Conservation (phyloP, 768 basidiomycete genomes). For the Tricholoma saponaceum region DNA sequence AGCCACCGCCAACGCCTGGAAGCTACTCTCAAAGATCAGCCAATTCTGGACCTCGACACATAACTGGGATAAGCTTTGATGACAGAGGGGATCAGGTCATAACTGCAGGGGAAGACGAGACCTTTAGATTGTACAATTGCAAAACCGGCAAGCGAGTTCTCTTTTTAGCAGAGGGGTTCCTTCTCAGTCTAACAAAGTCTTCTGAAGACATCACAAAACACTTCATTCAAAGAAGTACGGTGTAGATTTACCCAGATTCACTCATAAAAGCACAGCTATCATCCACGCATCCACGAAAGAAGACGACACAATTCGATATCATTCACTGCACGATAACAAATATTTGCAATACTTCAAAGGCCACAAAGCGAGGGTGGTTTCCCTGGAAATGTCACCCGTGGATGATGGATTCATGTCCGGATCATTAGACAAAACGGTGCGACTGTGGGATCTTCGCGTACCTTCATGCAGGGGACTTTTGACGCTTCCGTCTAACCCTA, state of each 20-base stretch:
- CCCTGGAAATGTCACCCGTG: conserved; percentile 86
- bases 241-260: conserved; percentile 90
- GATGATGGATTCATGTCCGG: conserved; percentile 97
- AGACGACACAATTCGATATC: conserved; percentile 92
- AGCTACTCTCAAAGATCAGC: conserved; percentile 31
- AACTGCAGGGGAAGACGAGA: conserved; percentile 90
- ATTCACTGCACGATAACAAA: conserved; percentile 94
- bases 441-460: conserved; percentile 91
- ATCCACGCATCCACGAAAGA: conserved; percentile 92
- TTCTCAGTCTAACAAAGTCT: conserved; percentile 15
- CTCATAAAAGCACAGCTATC: conserved; percentile 83
- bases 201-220: conserved; percentile 65
- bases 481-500: conserved; percentile 67
- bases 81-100: conserved; percentile 84
- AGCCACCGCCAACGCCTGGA: conserved; percentile 42
- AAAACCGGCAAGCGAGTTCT: conserved; percentile 89
- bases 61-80: conserved; percentile 89
- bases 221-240: conserved; percentile 96
- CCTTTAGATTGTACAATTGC: conserved; percentile 84
- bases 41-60: conserved; percentile 56
- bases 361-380: conserved; percentile 85
- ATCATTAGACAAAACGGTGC: conserved; percentile 90
- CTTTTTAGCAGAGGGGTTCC: conserved; percentile 13
- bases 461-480: conserved; percentile 75
- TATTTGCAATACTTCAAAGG: conserved; percentile 96